Evolutionary conservation across 2,329 filamentous ascomycete species (phyloP), one percentile per base, ranked within the genome.

Genomic region (Epichloe coenophiala): DNA sequence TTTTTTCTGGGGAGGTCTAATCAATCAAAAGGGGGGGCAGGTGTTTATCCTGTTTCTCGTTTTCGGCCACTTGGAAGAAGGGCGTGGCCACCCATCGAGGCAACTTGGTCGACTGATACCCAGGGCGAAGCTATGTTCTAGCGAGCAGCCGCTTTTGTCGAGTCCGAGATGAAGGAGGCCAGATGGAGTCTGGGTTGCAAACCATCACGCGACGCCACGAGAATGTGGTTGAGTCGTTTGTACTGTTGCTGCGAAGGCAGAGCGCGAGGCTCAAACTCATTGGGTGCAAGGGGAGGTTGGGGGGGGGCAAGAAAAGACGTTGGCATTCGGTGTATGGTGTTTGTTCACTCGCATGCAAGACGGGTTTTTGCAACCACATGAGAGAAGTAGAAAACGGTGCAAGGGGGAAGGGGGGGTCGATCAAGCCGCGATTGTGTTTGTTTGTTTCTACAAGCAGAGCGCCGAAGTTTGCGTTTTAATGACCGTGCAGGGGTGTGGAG

Each of bases 81-180:
- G 27, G 36, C 19, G 40, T 39, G 35, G 35, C 31, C 37, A 37
- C 35, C 23, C 42, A n/a, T 53, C 33, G n/a, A 23, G 42, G 37
- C 40, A 35, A 37, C 49, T 40, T 40, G 31, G 52, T 52, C 52
- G 54, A 53, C 53, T 53, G 52, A 56, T 56, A 56, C 54, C 54
- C 54, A 53, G 45, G 45, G 50, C 35, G 37, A 43, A 21, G 36
- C 23, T 15, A 39, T 46, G 48, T 19, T 40, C 27, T 40, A 3
- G n/a, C 37, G 40, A 31, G 27, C 36, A n/a, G 35, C 43, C 42
- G 48, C 44, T 43, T 40, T 48, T 47, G 51, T 47, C 44, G 45
- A 50, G 38, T n/a, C 35, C 50, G 44, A 39, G 39, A 39, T 51
- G 45, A 19, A 44, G 40, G 49, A 49, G 46, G 41, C 17, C 15